Conservation (phyloP, 2,329 filamentous ascomycete species). For the Botrytis fabae region DNA sequence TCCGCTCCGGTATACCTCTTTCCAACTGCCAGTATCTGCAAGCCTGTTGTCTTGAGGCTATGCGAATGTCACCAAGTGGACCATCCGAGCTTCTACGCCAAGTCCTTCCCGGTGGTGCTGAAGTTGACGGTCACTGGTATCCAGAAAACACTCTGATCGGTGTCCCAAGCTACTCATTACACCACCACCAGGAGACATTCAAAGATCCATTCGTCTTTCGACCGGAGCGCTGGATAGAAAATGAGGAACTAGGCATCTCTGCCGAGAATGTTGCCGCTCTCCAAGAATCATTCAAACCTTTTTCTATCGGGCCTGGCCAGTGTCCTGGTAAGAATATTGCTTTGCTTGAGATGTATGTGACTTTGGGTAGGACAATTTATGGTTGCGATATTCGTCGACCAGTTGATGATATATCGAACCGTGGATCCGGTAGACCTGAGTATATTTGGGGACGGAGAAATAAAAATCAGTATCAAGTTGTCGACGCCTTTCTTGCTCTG, state of each 20-base stretch:
- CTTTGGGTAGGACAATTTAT: conserved; percentile 7
- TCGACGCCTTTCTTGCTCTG: conserved; percentile 3
- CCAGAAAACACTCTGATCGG: conserved; percentile 47
- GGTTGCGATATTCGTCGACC: neutral
- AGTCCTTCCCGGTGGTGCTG: conserved; percentile 13
- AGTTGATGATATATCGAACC: neutral
- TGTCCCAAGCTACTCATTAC: conserved; percentile 48
- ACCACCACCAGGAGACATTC: conserved; percentile 48
- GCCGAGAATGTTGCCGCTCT: conserved; percentile 23
- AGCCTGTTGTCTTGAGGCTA: conserved; percentile 22
- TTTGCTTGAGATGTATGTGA: conserved; percentile 25
- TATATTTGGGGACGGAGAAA: conserved; percentile 16
- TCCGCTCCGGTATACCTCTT: neutral
- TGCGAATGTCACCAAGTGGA: conserved; percentile 25
- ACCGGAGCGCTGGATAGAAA: conserved; percentile 29
- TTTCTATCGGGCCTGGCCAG: conserved; percentile 23
- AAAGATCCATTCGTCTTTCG: conserved; percentile 44
- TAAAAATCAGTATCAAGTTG: conserved; percentile 9
- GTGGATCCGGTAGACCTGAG: neutral
- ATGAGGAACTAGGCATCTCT: conserved; percentile 23
- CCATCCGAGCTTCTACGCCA: conserved; percentile 5
- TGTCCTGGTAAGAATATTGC: conserved; percentile 28
- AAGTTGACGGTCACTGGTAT: conserved; percentile 37
- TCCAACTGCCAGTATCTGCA: conserved; percentile 14
- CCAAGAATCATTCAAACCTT: conserved; percentile 24